phyloP scores from a whole-genome alignment of 1,284 basidiomycete genomes.

The Cerrena zonata region DNA sequence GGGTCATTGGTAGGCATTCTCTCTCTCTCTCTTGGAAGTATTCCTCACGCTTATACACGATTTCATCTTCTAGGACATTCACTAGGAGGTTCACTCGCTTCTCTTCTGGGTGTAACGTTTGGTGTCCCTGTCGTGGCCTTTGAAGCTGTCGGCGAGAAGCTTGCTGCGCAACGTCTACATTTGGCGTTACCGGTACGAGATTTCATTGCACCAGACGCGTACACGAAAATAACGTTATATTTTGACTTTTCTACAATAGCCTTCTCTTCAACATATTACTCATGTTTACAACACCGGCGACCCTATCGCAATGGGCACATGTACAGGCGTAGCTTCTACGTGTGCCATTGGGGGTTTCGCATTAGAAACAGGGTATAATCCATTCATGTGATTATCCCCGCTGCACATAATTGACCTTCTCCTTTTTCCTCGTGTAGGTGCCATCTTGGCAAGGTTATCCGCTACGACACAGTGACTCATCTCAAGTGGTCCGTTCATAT shows the following conservation, averaged over 20 bases:
- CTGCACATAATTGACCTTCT: too few relatives aligned
- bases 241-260: slow-evolving; percentile 33
- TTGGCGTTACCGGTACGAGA: slow-evolving; percentile 69
- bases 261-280: slow-evolving; percentile 68
- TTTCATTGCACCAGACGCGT: background rate
- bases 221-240: background rate
- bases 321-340: slow-evolving; percentile 66
- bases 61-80: slow-evolving; percentile 71
- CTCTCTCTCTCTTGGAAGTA: slow-evolving; percentile 27
- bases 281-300: slow-evolving; percentile 86
- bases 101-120: slow-evolving; percentile 84
- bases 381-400: too few relatives aligned
- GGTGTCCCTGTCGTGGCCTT: slow-evolving; percentile 86
- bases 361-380: slow-evolving; percentile 63
- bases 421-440: slow-evolving; percentile 35
- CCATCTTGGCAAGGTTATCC: slow-evolving; percentile 64
- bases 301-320: slow-evolving; percentile 79
- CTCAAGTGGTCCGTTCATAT: slow-evolving; percentile 82
- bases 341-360: slow-evolving; percentile 73
- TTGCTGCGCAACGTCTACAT: slow-evolving; percentile 85
- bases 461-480: slow-evolving; percentile 82
- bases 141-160: slow-evolving; percentile 85
- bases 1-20: slow-evolving; percentile 64
- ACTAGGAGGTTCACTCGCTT: slow-evolving; percentile 77
- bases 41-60: too few relatives aligned